Evolutionary conservation across 345 rosid genomes (phyloP).

Genomic region (Euphorbia peplus): DNA sequence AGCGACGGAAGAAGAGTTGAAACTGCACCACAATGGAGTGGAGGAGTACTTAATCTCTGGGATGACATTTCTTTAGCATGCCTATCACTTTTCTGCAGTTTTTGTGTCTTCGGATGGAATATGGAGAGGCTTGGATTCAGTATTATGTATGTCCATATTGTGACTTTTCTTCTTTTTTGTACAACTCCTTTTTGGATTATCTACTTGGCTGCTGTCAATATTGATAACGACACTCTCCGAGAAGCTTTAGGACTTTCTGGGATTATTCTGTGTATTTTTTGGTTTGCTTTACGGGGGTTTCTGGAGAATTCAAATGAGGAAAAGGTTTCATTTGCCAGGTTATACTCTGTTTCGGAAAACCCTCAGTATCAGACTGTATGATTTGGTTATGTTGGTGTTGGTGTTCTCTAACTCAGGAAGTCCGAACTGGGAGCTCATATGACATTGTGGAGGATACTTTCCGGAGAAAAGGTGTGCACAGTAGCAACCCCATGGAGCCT

Average conservation of each 20-base stretch:
- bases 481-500: conserved; percentile 15
- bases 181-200: conserved; percentile 91
- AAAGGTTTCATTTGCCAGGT: conserved; percentile 69
- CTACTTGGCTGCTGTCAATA: conserved; percentile 79
- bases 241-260: conserved; percentile 67
- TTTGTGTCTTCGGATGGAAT: conserved; percentile 95
- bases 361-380: conserved; percentile 54
- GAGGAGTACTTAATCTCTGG: conserved; percentile 87
- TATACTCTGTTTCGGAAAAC: conserved; percentile 61
- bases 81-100: conserved; percentile 74
- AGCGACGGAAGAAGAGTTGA: conserved; percentile 35
- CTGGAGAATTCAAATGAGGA: conserved; percentile 95
- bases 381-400: conserved; percentile 89
- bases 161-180: conserved; percentile 81
- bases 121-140: conserved; percentile 97
- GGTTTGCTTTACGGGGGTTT: conserved; percentile 94
- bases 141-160: conserved; percentile 91
- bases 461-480: conserved; percentile 25
- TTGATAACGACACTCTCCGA: conserved; percentile 54
- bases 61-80: conserved; percentile 81
- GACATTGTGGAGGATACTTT: conserved; percentile 64
- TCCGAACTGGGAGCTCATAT: conserved; percentile 67
- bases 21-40: conserved; percentile 75
- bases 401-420: conserved; percentile 95
- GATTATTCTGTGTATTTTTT: conserved; percentile 63